These are phyloP conservation scores for Pilatotrama ljubarskyi DNA, from an alignment of 768 basidiomycete genomes.

Conservation along the genomic window DNA sequence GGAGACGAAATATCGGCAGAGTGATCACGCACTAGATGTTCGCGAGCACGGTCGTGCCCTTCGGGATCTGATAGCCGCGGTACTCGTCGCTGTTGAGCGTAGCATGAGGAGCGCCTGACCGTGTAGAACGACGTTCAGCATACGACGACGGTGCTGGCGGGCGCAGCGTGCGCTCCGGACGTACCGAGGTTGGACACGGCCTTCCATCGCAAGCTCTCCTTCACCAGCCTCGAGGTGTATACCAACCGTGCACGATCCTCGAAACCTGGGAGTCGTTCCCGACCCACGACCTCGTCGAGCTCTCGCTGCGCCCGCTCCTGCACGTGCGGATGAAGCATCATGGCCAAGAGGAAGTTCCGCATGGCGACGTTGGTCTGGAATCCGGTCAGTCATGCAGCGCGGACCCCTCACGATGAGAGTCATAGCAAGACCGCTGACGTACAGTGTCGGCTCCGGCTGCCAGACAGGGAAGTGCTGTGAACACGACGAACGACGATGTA, in stretches of 20 bases:
- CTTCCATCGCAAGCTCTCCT: conserved; percentile 17
- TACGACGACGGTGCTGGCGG: too few species aligned
- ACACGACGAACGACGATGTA: too few species aligned
- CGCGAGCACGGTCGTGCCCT: conserved; percentile 27
- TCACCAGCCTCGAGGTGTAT: conserved; percentile 7
- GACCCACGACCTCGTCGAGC: conserved; percentile 16
- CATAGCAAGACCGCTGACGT: background rate
- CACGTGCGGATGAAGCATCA: conserved; percentile 15
- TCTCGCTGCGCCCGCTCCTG: conserved; percentile 21
- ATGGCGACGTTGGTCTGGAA: conserved; percentile 38
- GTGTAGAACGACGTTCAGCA: too few species aligned
- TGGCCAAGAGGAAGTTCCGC: conserved; percentile 10
- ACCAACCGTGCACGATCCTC: conserved; percentile 12
- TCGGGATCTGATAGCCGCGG: conserved; percentile 34
- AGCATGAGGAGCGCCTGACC: conserved; percentile 28
- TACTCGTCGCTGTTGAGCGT: conserved; percentile 28
- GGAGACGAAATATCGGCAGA: conserved; percentile 40
- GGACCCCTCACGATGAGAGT: conserved; percentile 5
- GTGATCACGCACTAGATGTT: conserved; percentile 31
- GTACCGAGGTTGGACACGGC: conserved; percentile 27
- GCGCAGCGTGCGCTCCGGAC: conserved; percentile 31
- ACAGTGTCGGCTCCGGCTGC: conserved; percentile 8
- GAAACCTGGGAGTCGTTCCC: conserved; percentile 18
- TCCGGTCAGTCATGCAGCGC: too few species aligned
- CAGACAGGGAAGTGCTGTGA: too few species aligned